These are phyloP conservation scores for Metschnikowia proteae DNA, from an alignment of 805 yeast species.

Conservation along the genomic window DNA sequence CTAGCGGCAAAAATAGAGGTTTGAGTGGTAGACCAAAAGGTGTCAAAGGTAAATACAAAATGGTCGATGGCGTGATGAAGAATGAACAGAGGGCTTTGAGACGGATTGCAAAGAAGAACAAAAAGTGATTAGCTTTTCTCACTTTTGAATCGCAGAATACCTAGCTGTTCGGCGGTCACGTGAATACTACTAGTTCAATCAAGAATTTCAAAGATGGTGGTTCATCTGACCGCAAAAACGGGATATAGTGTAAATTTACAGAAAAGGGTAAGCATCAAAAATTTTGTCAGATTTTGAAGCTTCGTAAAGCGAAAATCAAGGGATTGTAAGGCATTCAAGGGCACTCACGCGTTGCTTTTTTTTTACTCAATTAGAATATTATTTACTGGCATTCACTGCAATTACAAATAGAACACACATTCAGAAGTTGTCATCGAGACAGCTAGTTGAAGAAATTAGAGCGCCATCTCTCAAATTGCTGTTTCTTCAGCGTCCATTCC, in stretches of 20 bases:
- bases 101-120: slow-evolving; percentile 84
- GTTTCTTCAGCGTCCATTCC: slow-evolving; percentile 3
- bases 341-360: slow-evolving; percentile 5
- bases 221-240: not conserved
- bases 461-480: not conserved
- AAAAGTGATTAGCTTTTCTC: slow-evolving; percentile 33
- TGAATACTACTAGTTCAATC: not conserved
- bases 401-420: not conserved
- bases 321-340: not conserved
- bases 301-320: not conserved
- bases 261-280: not conserved
- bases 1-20: slow-evolving; percentile 80
- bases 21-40: slow-evolving; percentile 95
- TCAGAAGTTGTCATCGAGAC: slow-evolving; percentile 2
- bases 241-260: too few species aligned
- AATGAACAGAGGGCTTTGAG: slow-evolving; percentile 92
- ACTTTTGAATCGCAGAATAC: not conserved
- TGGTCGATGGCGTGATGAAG: slow-evolving; percentile 98
- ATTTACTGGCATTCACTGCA: not conserved
- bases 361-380: not conserved
- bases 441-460: not conserved
- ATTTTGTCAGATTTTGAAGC: not conserved
- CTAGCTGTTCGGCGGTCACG: not conserved
- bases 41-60: slow-evolving; percentile 94
- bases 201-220: not conserved